A percentile compares a stretch with the other conserved stretches of the same genome.
Conservation (phyloP, 805 yeast species). For the Saturnispora galanensis region DNA sequence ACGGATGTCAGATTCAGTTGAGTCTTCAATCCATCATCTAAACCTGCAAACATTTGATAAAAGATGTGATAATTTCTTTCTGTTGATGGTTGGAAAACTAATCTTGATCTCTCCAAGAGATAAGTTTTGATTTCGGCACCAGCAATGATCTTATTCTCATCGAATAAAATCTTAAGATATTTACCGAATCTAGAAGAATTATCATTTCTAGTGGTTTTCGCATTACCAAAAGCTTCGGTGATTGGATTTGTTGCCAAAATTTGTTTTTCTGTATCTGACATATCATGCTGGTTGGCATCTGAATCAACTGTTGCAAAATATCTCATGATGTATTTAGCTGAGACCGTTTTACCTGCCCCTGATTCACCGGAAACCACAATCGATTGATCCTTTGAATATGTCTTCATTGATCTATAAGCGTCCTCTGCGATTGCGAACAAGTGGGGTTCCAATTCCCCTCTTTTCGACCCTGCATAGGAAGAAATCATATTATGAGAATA, state of each 20-base stretch:
- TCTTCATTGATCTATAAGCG: slow-evolving; percentile 90
- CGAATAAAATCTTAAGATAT: slow-evolving; percentile 84
- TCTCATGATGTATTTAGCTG: slow-evolving; percentile 95
- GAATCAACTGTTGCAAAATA: slow-evolving; percentile 90
- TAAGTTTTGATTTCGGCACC: slow-evolving; percentile 95
- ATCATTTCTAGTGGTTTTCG: slow-evolving; percentile 94
- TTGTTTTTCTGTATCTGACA: slow-evolving; percentile 88
- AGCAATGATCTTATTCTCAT: slow-evolving; percentile 62
- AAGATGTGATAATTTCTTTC: slow-evolving; percentile 95
- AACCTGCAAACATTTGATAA: slow-evolving; percentile 78
- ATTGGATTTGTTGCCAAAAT: slow-evolving; percentile 95
- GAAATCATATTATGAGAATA: slow-evolving; percentile 90
- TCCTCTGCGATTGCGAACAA: slow-evolving; percentile 96
- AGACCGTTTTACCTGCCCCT: slow-evolving; percentile 97
- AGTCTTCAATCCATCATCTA: slow-evolving; percentile 43
- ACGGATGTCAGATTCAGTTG: slow-evolving; percentile 53
- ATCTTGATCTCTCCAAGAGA: slow-evolving; percentile 83
- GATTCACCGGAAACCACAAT: slow-evolving; percentile 96
- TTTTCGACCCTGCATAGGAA: slow-evolving; percentile 83
- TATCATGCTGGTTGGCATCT: slow-evolving; percentile 40
- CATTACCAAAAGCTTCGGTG: slow-evolving; percentile 98
- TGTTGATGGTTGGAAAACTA: slow-evolving; percentile 82
- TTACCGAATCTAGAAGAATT: slow-evolving; percentile 97
- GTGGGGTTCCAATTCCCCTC: slow-evolving; percentile 96
- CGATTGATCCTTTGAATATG: slow-evolving; percentile 79